Conservation (phyloP, 768 basidiomycete species). For the Cyclocybe aegerita region DNA sequence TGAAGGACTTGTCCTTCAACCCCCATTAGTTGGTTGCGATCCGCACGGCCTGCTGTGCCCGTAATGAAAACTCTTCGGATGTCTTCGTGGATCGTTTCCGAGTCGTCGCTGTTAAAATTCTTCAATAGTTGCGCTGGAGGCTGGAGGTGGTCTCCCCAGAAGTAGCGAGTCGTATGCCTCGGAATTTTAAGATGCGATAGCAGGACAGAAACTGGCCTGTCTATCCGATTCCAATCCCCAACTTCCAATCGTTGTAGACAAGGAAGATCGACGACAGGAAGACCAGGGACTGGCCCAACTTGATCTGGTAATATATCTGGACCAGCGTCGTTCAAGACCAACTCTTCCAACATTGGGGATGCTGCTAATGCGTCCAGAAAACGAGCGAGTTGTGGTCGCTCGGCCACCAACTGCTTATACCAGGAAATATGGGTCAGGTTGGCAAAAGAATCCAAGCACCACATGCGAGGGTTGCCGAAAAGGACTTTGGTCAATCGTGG, state of each 20-base stretch:
- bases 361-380: background rate
- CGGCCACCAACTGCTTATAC: background rate
- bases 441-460: background rate
- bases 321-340: background rate
- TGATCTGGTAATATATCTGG: background rate
- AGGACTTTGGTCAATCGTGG: background rate
- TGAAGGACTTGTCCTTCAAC: too few species aligned
- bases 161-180: background rate
- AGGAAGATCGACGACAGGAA: background rate
- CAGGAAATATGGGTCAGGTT: background rate
- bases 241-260: background rate
- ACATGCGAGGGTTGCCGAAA: background rate
- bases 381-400: background rate
- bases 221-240: background rate
- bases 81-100: background rate
- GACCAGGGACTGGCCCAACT: background rate
- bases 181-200: background rate
- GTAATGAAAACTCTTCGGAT: too few species aligned
- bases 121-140: background rate
- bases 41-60: too few species aligned
- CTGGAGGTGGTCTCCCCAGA: background rate
- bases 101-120: background rate
- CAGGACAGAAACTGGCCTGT: background rate
- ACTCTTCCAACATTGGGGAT: background rate
- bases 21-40: too few species aligned